Conservation (phyloP, 2,329 filamentous ascomycete genomes). For the Emydomyces testavorans region DNA sequence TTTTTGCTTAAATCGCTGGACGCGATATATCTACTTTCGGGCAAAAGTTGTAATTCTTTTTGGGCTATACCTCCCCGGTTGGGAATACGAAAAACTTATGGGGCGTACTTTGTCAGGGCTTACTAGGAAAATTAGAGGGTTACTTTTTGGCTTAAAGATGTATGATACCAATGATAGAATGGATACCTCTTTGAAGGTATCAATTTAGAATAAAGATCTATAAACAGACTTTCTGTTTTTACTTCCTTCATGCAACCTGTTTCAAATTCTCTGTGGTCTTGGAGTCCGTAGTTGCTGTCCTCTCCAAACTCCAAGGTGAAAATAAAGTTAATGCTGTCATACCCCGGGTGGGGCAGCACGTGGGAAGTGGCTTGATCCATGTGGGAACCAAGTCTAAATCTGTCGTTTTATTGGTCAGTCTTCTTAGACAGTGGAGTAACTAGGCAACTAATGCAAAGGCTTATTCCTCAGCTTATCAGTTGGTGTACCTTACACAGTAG, state of each 20-base stretch:
- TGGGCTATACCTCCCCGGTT: neutral
- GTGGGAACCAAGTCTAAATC: neutral
- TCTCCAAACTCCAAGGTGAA: neutral
- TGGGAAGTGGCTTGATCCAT: neutral
- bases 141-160: neutral
- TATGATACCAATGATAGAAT: neutral
- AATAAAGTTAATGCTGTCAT: neutral
- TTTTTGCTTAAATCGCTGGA: neutral
- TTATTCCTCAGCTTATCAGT: too few species aligned
- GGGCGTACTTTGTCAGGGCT: neutral
- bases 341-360: neutral
- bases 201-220: too few species aligned
- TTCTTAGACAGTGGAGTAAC: neutral
- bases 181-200: neutral
- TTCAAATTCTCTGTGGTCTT: neutral
- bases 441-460: too few species aligned
- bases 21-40: neutral
- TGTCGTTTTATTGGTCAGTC: neutral
- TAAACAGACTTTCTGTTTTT: too few species aligned
- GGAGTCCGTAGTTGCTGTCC: neutral
- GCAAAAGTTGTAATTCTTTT: too few species aligned
- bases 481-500: too few species aligned
- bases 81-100: neutral
- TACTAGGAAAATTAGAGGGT: neutral
- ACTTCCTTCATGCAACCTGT: too few species aligned